phyloP scores from a whole-genome alignment of 2,329 filamentous ascomycete genomes.

The Mycocentrospora acerina region DNA sequence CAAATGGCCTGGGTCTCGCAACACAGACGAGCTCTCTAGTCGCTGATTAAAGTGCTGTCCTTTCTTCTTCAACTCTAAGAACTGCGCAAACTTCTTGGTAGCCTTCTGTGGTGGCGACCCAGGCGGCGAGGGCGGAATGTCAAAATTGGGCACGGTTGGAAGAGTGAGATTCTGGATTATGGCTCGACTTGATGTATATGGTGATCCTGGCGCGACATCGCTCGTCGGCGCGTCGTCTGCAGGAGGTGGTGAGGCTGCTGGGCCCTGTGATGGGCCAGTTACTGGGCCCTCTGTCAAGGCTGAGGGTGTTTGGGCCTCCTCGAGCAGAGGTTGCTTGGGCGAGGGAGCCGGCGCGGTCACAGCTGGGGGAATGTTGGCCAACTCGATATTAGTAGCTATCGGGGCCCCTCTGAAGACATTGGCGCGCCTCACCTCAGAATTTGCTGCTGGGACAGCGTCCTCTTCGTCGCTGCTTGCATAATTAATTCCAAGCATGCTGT shows the following conservation, averaged over 20 bases:
- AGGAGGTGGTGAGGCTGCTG: conserved; percentile 23
- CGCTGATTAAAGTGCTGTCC: conserved; percentile 78
- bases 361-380: conserved; percentile 23
- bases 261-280: conserved; percentile 32
- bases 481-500: conserved; percentile 45
- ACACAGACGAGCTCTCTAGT: conserved; percentile 64
- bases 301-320: conserved; percentile 4
- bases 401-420: conserved; percentile 28
- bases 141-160: conserved; percentile 69
- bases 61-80: conserved; percentile 74
- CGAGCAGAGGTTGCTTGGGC: conserved; percentile 9
- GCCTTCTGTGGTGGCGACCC: conserved; percentile 50
- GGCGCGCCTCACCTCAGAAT: conserved; percentile 42
- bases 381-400: conserved; percentile 53
- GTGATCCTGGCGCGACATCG: conserved; percentile 52
- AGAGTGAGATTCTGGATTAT: conserved; percentile 72
- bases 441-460: conserved; percentile 35
- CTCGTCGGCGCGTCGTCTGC: conserved; percentile 14
- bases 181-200: conserved; percentile 66
- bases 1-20: conserved; percentile 71
- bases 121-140: conserved; percentile 73
- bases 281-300: conserved; percentile 12
- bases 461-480: conserved; percentile 52
- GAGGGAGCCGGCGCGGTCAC: conserved; percentile 14
- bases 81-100: conserved; percentile 70